Evolutionary conservation across 345 rosid genomes (phyloP), one percentile per base, ranked within the genome.

Genomic region (Citrus maxima): DNA sequence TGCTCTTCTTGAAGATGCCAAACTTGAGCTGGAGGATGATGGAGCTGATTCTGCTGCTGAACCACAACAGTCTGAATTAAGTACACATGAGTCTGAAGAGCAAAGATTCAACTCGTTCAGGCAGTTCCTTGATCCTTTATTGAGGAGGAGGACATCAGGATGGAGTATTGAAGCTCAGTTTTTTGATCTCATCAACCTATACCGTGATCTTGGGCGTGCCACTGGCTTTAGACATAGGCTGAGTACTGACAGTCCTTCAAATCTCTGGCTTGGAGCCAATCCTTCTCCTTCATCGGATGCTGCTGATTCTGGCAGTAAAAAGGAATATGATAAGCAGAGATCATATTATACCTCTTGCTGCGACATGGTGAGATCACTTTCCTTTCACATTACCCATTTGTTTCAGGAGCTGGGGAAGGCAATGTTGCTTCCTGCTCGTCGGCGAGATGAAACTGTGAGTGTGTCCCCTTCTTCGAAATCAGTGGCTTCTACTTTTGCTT

Each of bases 391-490:
- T 74, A 88, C 89, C 62, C 93, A 91, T 88, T 80, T 95, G 89
- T 95, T 91, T 88, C 99, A 92, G 75, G 99, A 95, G 91, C 84
- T 95, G 85, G 98, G 99, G 73, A 95, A 95, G 84, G 92, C 89
- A 78, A 93, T 95, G 97, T 79, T 92, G 72, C 92, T 90, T 86
- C 98, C 96, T 78, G 90, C 99, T 78, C 97, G 96, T 73, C 89
- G 97, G 60, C 97, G 99, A 74, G 99, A 93, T 75, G 99, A 95
- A 75, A 84, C 93, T 7, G 82, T 92, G 63, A 93, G 86, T 89
- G 91, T 92, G 61, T 87, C 99, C 80, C 86, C 95, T 9, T 81
- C 97, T 32, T 91, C 99, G 21, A 95, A 91, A 84, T 86, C 85
- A 77, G 98, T 92, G 84, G 97, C 97, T 69, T 86, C 89, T 75